phyloP scores from a whole-genome alignment of 1,139 yeast species.

The Yamadazyma pseudoaaseri region DNA sequence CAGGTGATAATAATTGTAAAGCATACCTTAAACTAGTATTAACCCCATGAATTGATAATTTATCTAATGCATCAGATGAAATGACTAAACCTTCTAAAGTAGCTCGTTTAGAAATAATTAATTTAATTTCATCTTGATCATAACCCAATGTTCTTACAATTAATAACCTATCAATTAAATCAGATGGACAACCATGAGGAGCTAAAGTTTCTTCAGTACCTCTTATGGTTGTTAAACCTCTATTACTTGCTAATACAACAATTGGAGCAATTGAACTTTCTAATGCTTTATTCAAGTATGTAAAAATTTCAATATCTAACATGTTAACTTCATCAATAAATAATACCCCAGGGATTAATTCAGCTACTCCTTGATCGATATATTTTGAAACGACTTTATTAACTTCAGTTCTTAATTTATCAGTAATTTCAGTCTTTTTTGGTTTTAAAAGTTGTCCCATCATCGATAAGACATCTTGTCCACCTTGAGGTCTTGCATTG shows the following conservation, averaged over 20 bases:
- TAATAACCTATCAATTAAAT: conserved; percentile 83
- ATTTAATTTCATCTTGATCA: conserved; percentile 74
- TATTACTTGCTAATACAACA: conserved; percentile 91
- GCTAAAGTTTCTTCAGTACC: conserved; percentile 84
- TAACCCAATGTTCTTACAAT: conserved; percentile 92
- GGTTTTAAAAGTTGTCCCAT: conserved; percentile 98
- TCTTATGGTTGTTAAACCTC: conserved; percentile 88
- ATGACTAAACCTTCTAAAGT: conserved; percentile 69
- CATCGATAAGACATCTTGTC: conserved; percentile 97
- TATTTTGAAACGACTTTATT: conserved; percentile 95
- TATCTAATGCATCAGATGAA: conserved; percentile 65
- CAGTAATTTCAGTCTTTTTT: conserved; percentile 97
- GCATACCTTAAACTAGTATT: conserved; percentile 86
- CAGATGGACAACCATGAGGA: conserved; percentile 98
- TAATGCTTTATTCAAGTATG: conserved; percentile 88
- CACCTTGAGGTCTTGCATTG: conserved; percentile 97
- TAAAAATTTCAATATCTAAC: conserved; percentile 95
- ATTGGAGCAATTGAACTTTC: conserved; percentile 92
- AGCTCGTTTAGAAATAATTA: conserved; percentile 81
- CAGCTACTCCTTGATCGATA: conserved; percentile 98
- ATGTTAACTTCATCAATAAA: conserved; percentile 97
- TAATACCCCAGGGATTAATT: conserved; percentile 94
- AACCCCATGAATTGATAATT: conserved; percentile 69
- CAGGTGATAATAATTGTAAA: conserved; percentile 85
- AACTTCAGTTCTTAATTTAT: conserved; percentile 88